phyloP scores from a whole-genome alignment of 2,329 filamentous ascomycete species.

The Fonsecaea monophora region DNA sequence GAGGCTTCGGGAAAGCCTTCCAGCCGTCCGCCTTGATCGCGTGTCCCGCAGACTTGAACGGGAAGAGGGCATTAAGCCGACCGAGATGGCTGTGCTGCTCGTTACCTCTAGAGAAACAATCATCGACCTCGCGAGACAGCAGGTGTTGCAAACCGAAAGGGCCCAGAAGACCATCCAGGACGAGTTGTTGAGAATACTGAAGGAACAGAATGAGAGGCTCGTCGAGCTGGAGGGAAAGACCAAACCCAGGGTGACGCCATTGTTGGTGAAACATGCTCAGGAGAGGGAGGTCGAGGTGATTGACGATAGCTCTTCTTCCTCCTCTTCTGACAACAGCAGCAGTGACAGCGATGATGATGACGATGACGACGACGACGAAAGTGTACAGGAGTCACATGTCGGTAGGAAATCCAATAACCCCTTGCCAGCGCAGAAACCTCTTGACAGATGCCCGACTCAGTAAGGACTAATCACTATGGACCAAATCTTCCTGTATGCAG shows the following conservation, averaged over 20 bases:
- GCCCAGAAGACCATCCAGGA: slow-evolving; percentile 18
- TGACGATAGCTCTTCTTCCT: background rate
- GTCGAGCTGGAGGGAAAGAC: slow-evolving; percentile 11
- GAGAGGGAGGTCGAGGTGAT: slow-evolving; percentile 1
- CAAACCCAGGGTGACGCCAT: background rate
- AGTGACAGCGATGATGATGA: background rate
- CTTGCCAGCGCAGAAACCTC: background rate
- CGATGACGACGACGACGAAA: background rate
- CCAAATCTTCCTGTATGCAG: background rate
- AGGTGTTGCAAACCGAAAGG: slow-evolving; percentile 24
- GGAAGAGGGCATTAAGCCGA: slow-evolving; percentile 23
- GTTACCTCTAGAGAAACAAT: slow-evolving; percentile 29
- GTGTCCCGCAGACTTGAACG: slow-evolving; percentile 18
- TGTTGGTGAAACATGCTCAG: background rate
- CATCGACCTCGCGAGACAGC: slow-evolving; percentile 31
- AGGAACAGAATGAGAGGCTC: slow-evolving; percentile 25
- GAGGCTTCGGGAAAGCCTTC: slow-evolving; percentile 30
- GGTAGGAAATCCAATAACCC: background rate
- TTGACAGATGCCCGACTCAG: slow-evolving; percentile 1
- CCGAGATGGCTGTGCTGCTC: slow-evolving; percentile 28
- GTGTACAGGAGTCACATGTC: background rate
- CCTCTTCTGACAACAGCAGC: background rate
- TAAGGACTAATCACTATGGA: background rate
- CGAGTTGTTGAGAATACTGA: slow-evolving; percentile 31
- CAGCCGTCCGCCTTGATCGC: slow-evolving; percentile 19